Conservation (phyloP, 2,329 filamentous ascomycete genomes). For the Diaporthe amygdali region DNA sequence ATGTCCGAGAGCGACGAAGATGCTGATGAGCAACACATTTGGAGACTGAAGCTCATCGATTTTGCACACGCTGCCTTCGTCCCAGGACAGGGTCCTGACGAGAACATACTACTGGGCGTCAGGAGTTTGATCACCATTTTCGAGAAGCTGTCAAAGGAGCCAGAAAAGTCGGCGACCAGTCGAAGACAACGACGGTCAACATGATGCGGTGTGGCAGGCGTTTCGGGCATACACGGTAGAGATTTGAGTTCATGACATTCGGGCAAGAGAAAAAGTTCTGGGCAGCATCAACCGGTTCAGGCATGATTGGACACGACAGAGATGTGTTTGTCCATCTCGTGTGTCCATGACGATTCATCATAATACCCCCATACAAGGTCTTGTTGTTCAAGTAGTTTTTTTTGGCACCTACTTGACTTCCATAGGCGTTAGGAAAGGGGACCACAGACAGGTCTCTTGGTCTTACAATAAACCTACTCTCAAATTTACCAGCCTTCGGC, state of each 20-base stretch:
- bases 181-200: conserved; percentile 10
- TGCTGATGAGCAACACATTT: conserved; percentile 69
- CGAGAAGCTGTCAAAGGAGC: conserved; percentile 57
- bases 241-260: conserved; percentile 21
- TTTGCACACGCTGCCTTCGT: conserved; percentile 93
- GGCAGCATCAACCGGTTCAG: conserved; percentile 25
- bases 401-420: conserved; percentile 12
- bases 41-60: conserved; percentile 87
- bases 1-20: conserved; percentile 58
- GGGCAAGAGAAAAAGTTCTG: conserved; percentile 24
- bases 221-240: conserved; percentile 12
- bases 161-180: conserved; percentile 2
- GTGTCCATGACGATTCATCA: conserved; percentile 21
- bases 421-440: neutral
- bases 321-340: conserved; percentile 11
- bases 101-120: conserved; percentile 80
- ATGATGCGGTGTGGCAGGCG: conserved; percentile 8
- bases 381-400: conserved; percentile 13
- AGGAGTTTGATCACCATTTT: conserved; percentile 75
- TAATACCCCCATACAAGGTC: conserved; percentile 25
- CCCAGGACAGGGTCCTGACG: conserved; percentile 81
- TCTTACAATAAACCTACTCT: conserved; percentile 3
- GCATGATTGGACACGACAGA: conserved; percentile 18
- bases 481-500: neutral
- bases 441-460: conserved; percentile 10